A percentile compares a stretch with the other conserved stretches of the same genome.
Conservation (phyloP, 345 rosid species). For the Eucalyptus microcorys region DNA sequence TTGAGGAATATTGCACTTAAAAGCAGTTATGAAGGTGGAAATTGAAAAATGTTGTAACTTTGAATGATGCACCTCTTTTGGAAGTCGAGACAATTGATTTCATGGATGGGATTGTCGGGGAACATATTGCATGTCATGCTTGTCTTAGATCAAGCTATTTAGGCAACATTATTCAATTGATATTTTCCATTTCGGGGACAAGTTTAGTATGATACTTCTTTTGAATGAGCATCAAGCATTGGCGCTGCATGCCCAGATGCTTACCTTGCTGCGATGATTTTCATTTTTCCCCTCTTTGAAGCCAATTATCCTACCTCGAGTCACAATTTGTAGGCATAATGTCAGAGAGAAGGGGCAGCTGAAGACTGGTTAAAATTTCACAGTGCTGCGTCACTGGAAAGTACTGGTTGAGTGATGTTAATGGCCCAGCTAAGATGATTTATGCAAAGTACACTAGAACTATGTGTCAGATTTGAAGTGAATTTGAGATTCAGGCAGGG, state of each 20-base stretch:
- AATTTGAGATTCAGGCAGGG: neutral
- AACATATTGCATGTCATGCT: no score
- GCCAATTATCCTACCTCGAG: neutral
- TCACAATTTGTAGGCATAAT: neutral
- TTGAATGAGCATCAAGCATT: no score
- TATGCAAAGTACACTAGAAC: neutral
- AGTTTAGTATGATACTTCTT: no score
- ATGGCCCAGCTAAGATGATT: neutral
- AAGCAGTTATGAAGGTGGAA: neutral
- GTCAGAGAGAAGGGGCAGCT: neutral
- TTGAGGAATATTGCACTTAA: neutral
- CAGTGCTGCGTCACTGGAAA: neutral
- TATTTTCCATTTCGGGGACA: no score
- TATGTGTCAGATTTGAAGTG: neutral
- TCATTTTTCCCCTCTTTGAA: fast-evolving
- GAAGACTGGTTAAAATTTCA: neutral
- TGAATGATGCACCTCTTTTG: neutral
- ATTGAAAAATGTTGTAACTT: neutral
- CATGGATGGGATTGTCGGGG: no score
- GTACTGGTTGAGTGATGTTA: neutral
- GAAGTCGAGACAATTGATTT: no score
- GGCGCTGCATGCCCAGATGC: no score
- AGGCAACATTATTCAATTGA: no score
- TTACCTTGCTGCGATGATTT: neutral
- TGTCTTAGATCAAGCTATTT: no score